Conservation (phyloP, 1,284 basidiomycete genomes). For the Ustilago lituana region DNA sequence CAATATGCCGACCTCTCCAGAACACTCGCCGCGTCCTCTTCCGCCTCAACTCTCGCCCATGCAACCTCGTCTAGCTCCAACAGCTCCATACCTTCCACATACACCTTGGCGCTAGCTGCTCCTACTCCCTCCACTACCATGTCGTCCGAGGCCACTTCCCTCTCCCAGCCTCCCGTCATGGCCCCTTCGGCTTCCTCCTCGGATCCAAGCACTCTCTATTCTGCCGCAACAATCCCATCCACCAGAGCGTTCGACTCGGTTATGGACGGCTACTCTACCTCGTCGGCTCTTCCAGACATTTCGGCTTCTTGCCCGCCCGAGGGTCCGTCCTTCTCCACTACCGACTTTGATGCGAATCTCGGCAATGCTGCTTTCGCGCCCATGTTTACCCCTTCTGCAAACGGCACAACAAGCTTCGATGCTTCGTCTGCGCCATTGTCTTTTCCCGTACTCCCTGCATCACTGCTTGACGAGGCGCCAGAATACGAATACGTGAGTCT, state of each 20-base stretch:
- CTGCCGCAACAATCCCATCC: conserved; percentile 9
- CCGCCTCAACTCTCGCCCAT: conserved; percentile 14
- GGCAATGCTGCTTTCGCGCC: conserved; percentile 27
- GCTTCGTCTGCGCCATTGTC: conserved; percentile 36
- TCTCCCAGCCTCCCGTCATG: conserved; percentile 20
- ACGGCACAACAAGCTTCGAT: conserved; percentile 9
- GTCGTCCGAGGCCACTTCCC: conserved; percentile 12
- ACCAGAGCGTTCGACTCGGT: conserved; percentile 25
- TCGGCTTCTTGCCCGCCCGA: conserved; percentile 39
- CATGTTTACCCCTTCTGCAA: conserved; percentile 9
- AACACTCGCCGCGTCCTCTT: conserved; percentile 6
- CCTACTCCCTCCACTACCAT: conserved; percentile 6
- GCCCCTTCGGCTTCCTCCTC: conserved; percentile 12
- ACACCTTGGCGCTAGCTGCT: conserved; percentile 20
- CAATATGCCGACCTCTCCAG: conserved; percentile 36
- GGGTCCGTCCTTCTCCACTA: conserved; percentile 24
- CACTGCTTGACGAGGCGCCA: conserved; percentile 57
- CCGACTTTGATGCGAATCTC: conserved; percentile 40
- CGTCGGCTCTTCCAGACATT: conserved; percentile 12
- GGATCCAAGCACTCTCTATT: conserved; percentile 23
- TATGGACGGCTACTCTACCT: conserved; percentile 14
- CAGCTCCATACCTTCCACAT: conserved; percentile 18
- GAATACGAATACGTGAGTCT: conserved; percentile 64
- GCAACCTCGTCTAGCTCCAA: conserved; percentile 8
- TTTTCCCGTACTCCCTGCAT: conserved; percentile 61